Evolutionary conservation across 768 basidiomycete genomes (phyloP), one percentile per base, ranked within the genome.

Genomic region (Termitomyces sp.): DNA sequence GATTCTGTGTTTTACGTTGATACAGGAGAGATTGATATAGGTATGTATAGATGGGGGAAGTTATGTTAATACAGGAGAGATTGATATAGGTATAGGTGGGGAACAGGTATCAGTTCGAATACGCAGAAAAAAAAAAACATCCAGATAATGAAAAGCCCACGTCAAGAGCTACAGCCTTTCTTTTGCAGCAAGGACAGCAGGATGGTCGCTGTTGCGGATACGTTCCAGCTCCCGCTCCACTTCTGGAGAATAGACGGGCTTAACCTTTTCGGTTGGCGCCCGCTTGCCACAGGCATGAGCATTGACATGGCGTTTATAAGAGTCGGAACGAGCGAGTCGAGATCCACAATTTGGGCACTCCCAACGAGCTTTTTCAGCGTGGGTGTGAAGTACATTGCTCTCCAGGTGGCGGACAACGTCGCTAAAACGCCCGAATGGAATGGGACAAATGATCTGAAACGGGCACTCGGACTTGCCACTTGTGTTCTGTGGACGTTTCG

Each of bases 371-470:
- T 42, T 48, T 26, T 38, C 52, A 1, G 44, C 38, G 5, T 58
- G 50, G 7, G 52, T 53, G 24, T 58, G 58, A 24, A 58, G 45
- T 1, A 26, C 52, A 38, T 58, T 58, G 28, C 24, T 42, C 18
- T 53, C 53, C 4, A 58, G 46, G 28, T 58, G 58, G 26, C 58
- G 58, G 6, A 48, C 53, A 28, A 58, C 46, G 26, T 58, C 58
- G 16, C 57, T 53, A 18, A 48, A 33, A 35, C 53, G 53, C 1
- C 45, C 30, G 32, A 58, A 54, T 10, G 35, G 36, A 18, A 35
- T 26, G 7, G 57, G 22, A 30, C 58, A 58, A 20, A 58, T 30
- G 30, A 54, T 40, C 1, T 2, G 1, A 18, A 58, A 58, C 4
- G 58, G 58, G 20, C 58, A 58, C 9, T 22, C 13, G 28, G 20